Percentiles rank a stretch among this genome's conserved stretches.
phyloP scores from a whole-genome alignment of 148 eudicot species.

The Bassia scoparia region DNA sequence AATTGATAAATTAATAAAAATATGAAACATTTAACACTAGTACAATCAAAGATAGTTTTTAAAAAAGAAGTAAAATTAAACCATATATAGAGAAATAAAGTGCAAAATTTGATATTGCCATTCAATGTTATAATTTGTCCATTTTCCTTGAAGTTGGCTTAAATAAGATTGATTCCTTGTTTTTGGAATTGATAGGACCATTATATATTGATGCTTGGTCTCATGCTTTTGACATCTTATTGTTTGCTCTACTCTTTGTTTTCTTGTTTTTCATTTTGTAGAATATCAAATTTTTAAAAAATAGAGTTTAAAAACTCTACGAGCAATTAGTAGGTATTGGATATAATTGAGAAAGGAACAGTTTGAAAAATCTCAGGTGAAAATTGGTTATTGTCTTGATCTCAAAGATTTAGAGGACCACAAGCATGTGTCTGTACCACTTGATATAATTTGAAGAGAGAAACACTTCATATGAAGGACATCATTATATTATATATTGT shows the following conservation, averaged over 20 bases:
- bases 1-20: too few species aligned
- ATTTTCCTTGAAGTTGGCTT: too few species aligned
- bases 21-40: too few species aligned
- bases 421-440: constrained; percentile 33
- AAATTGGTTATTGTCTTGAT: constrained; percentile 30
- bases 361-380: constrained; percentile 1
- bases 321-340: not conserved
- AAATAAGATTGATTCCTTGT: not conserved
- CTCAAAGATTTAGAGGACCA: constrained; percentile 41
- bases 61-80: too few species aligned
- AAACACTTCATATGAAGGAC: constrained; percentile 23
- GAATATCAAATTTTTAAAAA: too few species aligned
- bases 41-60: too few species aligned
- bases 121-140: too few species aligned
- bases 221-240: too few species aligned
- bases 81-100: too few species aligned
- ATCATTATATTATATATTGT: constrained; percentile 10
- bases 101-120: too few species aligned
- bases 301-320: not conserved
- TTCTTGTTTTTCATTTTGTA: not conserved
- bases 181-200: too few species aligned
- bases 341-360: constrained; percentile 26
- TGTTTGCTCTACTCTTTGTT: not conserved
- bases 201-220: too few species aligned
- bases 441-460: constrained; percentile 33